phyloP scores from a whole-genome alignment of 2,329 filamentous ascomycete genomes.

The Pezicula rhizophila region DNA sequence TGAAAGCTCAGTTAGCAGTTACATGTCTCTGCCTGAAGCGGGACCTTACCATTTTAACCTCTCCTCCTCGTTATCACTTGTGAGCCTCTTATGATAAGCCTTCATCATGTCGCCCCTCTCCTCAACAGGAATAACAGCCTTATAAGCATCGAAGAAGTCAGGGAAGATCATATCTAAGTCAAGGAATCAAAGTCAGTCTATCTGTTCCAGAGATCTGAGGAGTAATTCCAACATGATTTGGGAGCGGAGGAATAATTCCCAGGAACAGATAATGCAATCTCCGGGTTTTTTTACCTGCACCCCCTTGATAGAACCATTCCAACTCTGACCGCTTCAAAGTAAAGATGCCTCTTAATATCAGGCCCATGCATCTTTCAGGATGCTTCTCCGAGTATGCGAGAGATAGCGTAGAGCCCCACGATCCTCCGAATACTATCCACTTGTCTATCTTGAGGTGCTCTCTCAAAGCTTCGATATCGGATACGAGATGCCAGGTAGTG shows the following conservation, averaged over 20 bases:
- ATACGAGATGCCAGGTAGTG: slow-evolving; percentile 37
- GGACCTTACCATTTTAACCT: slow-evolving; percentile 22
- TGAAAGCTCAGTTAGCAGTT: slow-evolving; percentile 3
- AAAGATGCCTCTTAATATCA: slow-evolving; percentile 39
- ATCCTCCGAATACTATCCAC: slow-evolving; percentile 43
- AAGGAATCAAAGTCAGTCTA: too few relatives aligned
- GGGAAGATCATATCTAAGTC: slow-evolving; percentile 28
- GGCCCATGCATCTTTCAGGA: slow-evolving; percentile 30
- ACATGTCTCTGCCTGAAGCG: not conserved
- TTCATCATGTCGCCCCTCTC: slow-evolving; percentile 31
- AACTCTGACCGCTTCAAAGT: slow-evolving; percentile 30
- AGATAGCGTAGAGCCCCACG: slow-evolving; percentile 40
- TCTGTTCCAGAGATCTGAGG: too few relatives aligned
- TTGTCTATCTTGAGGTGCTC: slow-evolving; percentile 34
- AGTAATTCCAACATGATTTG: too few relatives aligned
- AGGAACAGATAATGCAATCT: too few relatives aligned
- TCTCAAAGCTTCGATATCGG: slow-evolving; percentile 39
- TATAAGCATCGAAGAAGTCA: slow-evolving; percentile 32
- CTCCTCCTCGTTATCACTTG: slow-evolving; percentile 22
- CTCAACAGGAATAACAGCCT: slow-evolving; percentile 29
- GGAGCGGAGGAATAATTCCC: too few relatives aligned
- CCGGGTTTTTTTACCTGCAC: slow-evolving; percentile 4
- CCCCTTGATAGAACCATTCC: slow-evolving; percentile 29
- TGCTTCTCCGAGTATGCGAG: slow-evolving; percentile 38
- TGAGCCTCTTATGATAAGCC: slow-evolving; percentile 35